Base-by-base conservation (phyloP, 352 stramenopile genomes). In the Phytopythium sindhum region DNA sequence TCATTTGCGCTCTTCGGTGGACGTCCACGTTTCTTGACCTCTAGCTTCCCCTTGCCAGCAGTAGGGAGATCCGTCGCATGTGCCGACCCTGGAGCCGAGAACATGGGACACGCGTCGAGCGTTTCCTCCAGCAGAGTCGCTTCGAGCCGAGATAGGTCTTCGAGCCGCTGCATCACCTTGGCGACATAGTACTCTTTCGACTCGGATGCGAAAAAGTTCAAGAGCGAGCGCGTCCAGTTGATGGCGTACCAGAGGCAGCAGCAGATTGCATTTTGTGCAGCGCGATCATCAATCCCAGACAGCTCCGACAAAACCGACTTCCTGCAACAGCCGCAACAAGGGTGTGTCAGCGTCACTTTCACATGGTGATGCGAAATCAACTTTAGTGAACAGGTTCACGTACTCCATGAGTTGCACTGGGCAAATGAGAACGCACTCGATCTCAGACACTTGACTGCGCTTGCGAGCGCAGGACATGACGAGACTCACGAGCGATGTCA, bases 391-490 rank as follows among this genome's bases (percentile, higher is more conserved):
- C 7, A 44, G 23, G 23, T 10, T 10, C 23, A 78, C 75, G 37
- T 79, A 89, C 80, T 88, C 78, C 60, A 87, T 78, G 42, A 89
- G 54, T 33, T 84, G 74, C 44, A 89, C 73, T 2, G 80, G 80
- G 39, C 80, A 89, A 17, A 87, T 67, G 21, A 89, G 56, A 0
- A 89, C 65, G 24, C 71, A 77, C 29, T 84, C 74, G n/a, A 86
- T 81, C 19, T 72, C 67, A 17, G 57, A 26, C 2, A 84, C 55
- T 42, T 67, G 50, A 4, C 63, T 66, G 15, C 57, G 72, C 35
- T 67, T 73, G 14, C 73, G 66, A 23, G 65, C 78, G 50, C 74
- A 88, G n/a, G 67, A 64, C 7, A 89, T 55, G 17, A 89, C 56
- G 15, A 86, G 58, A 1, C 66, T 52, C 1, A 84, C 64, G 7